Conservation (phyloP, 2,329 filamentous ascomycete genomes). For the Alternaria triticina region DNA sequence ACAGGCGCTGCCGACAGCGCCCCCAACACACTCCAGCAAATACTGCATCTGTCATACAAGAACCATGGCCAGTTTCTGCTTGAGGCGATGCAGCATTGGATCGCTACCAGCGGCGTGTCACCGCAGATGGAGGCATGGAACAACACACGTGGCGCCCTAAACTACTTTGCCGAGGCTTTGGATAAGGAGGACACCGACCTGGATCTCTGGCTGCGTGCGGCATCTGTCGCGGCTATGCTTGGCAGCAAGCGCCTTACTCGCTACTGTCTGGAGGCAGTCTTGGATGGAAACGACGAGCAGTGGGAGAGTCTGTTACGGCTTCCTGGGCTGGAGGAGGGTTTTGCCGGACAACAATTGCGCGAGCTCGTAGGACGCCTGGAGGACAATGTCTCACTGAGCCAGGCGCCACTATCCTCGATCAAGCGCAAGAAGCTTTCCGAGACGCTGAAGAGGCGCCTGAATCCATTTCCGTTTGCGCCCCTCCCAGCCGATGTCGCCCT, state of each 20-base stretch:
- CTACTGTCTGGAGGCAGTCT: constrained; percentile 68
- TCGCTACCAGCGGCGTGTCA: constrained; percentile 39
- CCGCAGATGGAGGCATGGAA: constrained; percentile 41
- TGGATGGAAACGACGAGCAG: constrained; percentile 66
- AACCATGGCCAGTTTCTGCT: constrained; percentile 92
- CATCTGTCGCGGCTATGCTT: constrained; percentile 63
- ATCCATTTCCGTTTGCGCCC: constrained; percentile 57
- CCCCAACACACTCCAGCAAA: constrained; percentile 83
- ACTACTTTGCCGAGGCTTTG: constrained; percentile 66
- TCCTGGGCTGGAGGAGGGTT: constrained; percentile 56
- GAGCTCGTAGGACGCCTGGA: constrained; percentile 57
- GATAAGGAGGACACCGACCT: constrained; percentile 70
- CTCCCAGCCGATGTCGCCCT: constrained; percentile 44
- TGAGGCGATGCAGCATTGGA: constrained; percentile 69
- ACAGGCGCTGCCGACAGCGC: constrained; percentile 73
- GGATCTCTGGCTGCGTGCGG: constrained; percentile 68
- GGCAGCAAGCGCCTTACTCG: constrained; percentile 65
- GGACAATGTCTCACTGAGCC: constrained; percentile 62
- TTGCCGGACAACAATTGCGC: constrained; percentile 45
- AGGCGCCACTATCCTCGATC: constrained; percentile 57
- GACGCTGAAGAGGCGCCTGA: constrained; percentile 60
- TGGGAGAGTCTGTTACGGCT: constrained; percentile 60
- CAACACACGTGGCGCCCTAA: constrained; percentile 48
- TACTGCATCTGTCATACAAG: constrained; percentile 92
- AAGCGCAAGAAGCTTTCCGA: constrained; percentile 59